Evolutionary conservation across 2,329 filamentous ascomycete genomes (phyloP), one percentile per base, ranked within the genome.

Genomic region (Pseudopyricularia cyperi): DNA sequence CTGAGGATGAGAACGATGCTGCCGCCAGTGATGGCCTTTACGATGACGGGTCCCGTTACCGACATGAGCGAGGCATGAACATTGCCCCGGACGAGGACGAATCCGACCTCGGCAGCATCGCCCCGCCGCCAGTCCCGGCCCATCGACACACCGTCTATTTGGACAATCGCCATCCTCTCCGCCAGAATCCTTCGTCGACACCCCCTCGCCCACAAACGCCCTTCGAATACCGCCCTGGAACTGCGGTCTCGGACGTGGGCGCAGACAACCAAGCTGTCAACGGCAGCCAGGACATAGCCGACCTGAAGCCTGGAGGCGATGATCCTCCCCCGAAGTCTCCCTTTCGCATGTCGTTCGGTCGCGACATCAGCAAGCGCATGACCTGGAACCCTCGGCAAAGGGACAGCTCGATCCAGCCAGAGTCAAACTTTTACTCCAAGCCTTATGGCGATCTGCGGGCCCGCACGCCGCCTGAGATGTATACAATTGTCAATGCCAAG

Each of bases 361-460:
- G 50, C 28, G 39, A 44, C 19, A 15, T 51, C 39, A 37, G 50
- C 50, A 51, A 51, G 39, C 50, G 50, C 37, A 24, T 26, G 24
- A 28, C 50, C 17, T 51, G 50, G 50, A 22, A 19, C 30, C 53
- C 61, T 35, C 57, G 63, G 35, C 60, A 65, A 55, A 56, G 68
- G n/a, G 61, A 71, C 55, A 73, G 69, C 55, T 74, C 72, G 46
- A 75, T 77, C 55, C 74, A 77, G 60, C 57, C 68, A 32, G 74
- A 78, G 50, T 59, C 60, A 15, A 63, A 61, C 46, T 79, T 80
- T 61, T 63, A 74, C 48, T 59, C 57, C 9, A 77, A 76, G 60
- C 71, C 75, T n/a, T 83, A 83, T 57, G 77, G 77, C n/a, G 72
- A 76, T 48, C 66, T 82, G 46, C 74, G 71, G 58, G 60, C 73